Base-by-base conservation (phyloP, 768 basidiomycete genomes). In the Lentinula raphanica region DNA sequence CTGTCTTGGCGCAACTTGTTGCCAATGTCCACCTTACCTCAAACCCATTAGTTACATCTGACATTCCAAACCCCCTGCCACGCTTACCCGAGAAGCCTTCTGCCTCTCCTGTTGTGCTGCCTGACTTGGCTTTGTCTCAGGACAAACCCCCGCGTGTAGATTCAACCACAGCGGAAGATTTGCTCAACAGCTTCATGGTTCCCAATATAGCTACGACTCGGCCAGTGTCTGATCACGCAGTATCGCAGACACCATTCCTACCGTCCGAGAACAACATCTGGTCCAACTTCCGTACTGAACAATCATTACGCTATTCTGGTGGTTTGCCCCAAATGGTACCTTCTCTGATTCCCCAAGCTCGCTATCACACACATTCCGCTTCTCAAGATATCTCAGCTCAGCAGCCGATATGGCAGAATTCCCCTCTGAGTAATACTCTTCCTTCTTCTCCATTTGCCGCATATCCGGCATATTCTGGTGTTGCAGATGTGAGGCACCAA, bases 91-190 rank as follows among this genome's bases (percentile, higher is more conserved):
- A 5, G 42, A 42, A 39, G 5, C 53, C 35, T 23, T 13, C 25
- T 3, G n/a, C 53, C 23, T 40, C 53, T 8, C 38, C 53, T 25
- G 19, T 25, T 3, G 21, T 40, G 17, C 6, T 21, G 5, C 17
- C 28, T 42, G 11, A 8, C 7, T 42, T n/a, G 11, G 1, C 54
- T 39, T 28, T 31, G 50, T 27, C 15, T 53, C 13, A 17, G 3
- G 53, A 63, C 19, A 35, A 48, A 31, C 49, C 54, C 5, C 62
- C 73, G n/a, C 63, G 64, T n/a, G 58, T 67, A 0, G 64, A 71
- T 39, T 66, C 71, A 15, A 86, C 79, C 0, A 90, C 88, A 12
- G 88, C 88, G 0, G 77, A 84, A 65, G 88, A 90, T 65, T 74
- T 90, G 1, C 65, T 90, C 42, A 81, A 83, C 55, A 79, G 79